Evolutionary conservation across 805 yeast genomes (phyloP).

Genomic region (Ogataea pilisensis): DNA sequence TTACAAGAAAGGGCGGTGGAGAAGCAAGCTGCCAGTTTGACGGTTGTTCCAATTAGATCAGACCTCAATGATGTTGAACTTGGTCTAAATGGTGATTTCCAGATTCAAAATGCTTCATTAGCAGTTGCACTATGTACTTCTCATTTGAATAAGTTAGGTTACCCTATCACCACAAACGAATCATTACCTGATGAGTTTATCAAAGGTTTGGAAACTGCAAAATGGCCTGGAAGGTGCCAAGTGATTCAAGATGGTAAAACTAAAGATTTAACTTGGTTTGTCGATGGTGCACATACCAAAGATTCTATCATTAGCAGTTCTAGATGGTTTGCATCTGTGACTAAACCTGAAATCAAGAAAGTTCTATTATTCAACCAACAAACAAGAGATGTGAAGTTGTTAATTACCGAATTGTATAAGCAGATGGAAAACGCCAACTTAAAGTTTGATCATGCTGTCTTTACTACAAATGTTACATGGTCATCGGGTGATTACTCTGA

Average conservation of each 20-base stretch:
- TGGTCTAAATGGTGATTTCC: conserved; percentile 85
- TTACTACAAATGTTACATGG: conserved; percentile 93
- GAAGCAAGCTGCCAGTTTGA: conserved; percentile 43
- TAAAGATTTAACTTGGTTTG: conserved; percentile 61
- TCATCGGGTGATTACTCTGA: conserved; percentile 70
- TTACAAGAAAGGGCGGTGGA: conserved; percentile 68
- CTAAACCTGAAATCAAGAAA: conserved; percentile 24
- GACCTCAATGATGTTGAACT: conserved; percentile 41
- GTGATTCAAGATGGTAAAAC: conserved; percentile 40
- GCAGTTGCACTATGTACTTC: conserved; percentile 69
- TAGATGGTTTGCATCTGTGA: conserved; percentile 61
- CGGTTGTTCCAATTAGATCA: conserved; percentile 45
- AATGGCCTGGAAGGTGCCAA: conserved; percentile 98
- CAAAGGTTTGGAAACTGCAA: conserved; percentile 59
- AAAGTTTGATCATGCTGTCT: conserved; percentile 70
- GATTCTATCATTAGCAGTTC: conserved; percentile 86
- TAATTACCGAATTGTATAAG: conserved; percentile 51
- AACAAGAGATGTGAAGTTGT: conserved; percentile 73
- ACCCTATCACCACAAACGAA: conserved; percentile 26
- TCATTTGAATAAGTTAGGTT: conserved; percentile 51
- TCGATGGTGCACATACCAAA: conserved; percentile 95
- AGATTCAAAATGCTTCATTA: conserved; percentile 78
- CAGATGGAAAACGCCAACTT: conserved; percentile 35
- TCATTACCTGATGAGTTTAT: conserved; percentile 46
- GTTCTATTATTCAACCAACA: conserved; percentile 90